phyloP scores from a whole-genome alignment of 176 grass and related monocot genomes.

The Ensete glaucum region DNA sequence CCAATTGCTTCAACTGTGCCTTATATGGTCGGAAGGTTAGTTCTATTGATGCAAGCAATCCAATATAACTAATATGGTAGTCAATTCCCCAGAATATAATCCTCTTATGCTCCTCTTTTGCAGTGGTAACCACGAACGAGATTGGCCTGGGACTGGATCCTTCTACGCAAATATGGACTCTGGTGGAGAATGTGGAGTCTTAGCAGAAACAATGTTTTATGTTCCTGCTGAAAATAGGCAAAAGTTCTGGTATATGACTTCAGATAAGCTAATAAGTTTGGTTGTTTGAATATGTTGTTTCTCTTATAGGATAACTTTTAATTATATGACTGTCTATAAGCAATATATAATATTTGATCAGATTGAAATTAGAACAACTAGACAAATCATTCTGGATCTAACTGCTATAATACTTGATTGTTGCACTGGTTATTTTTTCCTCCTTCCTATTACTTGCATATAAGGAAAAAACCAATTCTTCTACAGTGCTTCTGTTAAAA shows the following conservation, averaged over 20 bases:
- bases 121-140: slow-evolving; percentile 90
- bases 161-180: slow-evolving; percentile 80
- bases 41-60: neutral
- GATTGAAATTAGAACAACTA: too few species aligned
- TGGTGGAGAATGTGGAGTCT: slow-evolving; percentile 79
- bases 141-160: slow-evolving; percentile 90
- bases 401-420: too few species aligned
- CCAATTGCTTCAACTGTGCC: slow-evolving; percentile 69
- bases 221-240: slow-evolving; percentile 71
- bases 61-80: neutral
- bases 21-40: slow-evolving; percentile 88
- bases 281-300: neutral
- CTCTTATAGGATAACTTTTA: neutral
- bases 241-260: slow-evolving; percentile 54
- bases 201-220: slow-evolving; percentile 91
- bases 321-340: neutral
- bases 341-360: too few species aligned
- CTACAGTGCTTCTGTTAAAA: too few species aligned
- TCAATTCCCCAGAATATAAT: neutral
- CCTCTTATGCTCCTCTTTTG: slow-evolving; percentile 18
- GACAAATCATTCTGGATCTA: too few species aligned
- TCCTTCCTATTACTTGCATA: too few species aligned
- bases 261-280: neutral
- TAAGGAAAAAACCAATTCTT: too few species aligned
- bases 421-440: too few species aligned